Base-by-base conservation (phyloP, 106 monocot genomes). In the Platanthera zijinensis region DNA sequence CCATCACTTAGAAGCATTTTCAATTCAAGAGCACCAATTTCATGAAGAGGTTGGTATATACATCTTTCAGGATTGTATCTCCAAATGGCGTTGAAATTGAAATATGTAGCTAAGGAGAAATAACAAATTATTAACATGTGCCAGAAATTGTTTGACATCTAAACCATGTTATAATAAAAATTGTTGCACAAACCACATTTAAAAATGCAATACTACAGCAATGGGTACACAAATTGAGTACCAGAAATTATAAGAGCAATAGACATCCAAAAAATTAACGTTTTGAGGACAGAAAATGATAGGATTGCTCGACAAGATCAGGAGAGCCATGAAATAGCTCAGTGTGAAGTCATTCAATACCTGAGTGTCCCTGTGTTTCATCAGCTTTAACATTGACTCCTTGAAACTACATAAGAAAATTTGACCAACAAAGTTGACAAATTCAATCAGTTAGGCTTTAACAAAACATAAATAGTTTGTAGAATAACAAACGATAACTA, bases 331-430 rank as follows among this genome's bases (percentile, higher is more conserved):
- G 19, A 21, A 18, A 61, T n/a, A 61, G 59, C n/a, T 61, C 59
- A 61, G 59, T 61, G 39, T 39, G 22, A 25, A 49, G 46, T 49
- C 57, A 25, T 28, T 47, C 51, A 19, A 48, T 91, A 94, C 97
- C 97, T 92, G 80, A 2, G 75, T 74, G 69, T 99, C 88, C 57
- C 77, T 85, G 87, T 99, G 94, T 71, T 76, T 80, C 66, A 85
- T 86, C 71, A 99, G 78, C 48, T 74, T 80, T 74, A 86, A 71
- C 74, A 99, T 88, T 52, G 97, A 89, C 10, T 99, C 94, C 80
- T 79, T 92, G 66, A 99, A 94, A 70, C 96, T 97, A 89, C 86
- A 92, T 51, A 4, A 78, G 15, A 67, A 69, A 30, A 13, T 46
- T 78, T 71, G 71, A 48, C 48, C n/a, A 70, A 48, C 70, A 70